Conservation (phyloP, 345 rosid species). For the Tarenaya hassleriana region DNA sequence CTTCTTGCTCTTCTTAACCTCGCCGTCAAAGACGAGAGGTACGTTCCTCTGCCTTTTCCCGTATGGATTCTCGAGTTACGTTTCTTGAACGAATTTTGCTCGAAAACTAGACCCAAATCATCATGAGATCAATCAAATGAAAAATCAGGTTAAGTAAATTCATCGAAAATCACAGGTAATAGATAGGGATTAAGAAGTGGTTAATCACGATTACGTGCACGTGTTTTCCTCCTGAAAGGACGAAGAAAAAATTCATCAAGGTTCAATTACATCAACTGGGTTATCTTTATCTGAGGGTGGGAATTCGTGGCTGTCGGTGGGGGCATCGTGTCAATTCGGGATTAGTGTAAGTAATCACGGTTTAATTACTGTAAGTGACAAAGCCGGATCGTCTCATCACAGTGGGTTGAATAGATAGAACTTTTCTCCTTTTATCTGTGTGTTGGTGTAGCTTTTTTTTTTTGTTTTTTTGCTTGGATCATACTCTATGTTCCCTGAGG, state of each 20-base stretch:
- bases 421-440: constrained; percentile 8
- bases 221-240: too few relatives aligned
- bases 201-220: too few relatives aligned
- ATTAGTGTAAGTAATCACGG: constrained; percentile 3
- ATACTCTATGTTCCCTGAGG: constrained; percentile 14
- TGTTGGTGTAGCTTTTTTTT: constrained; percentile 1
- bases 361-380: not conserved
- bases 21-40: constrained; percentile 96
- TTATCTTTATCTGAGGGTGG: too few relatives aligned
- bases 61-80: constrained; percentile 6
- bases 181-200: too few relatives aligned
- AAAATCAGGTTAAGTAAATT: too few relatives aligned
- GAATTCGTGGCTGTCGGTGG: too few relatives aligned
- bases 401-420: constrained; percentile 26
- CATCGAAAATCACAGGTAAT: too few relatives aligned
- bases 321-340: too few relatives aligned
- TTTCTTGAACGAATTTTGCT: not conserved
- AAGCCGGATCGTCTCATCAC: constrained; percentile 11
- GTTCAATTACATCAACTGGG: too few relatives aligned
- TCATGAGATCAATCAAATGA: too few relatives aligned
- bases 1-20: constrained; percentile 92
- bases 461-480: constrained; percentile 24
- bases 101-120: too few relatives aligned
- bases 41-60: constrained; percentile 19
- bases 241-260: too few relatives aligned